Evolutionary conservation across 2,329 filamentous ascomycete genomes (phyloP).

Genomic region (Sarocladiaceae sp.): DNA sequence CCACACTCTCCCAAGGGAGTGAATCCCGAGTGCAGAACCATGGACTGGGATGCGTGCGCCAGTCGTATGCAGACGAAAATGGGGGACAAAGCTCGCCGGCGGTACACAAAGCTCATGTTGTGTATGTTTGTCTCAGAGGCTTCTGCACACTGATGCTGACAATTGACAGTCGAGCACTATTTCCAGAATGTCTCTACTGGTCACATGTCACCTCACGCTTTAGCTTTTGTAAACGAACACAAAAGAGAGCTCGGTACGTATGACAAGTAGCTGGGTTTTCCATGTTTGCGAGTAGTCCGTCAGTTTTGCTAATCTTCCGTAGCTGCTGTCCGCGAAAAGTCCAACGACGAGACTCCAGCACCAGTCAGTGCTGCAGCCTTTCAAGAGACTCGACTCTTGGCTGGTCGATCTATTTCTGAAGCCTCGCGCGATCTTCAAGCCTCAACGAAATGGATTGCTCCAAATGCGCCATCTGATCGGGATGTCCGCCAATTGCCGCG

Average conservation of each 20-base stretch:
- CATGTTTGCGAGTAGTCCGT: neutral
- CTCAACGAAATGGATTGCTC: no score
- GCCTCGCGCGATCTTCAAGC: no score
- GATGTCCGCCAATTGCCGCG: no score
- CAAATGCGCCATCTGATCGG: no score
- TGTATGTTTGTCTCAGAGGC: conserved; percentile 24
- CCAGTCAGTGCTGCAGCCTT: no score
- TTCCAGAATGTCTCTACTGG: conserved; percentile 36
- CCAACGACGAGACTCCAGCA: no score
- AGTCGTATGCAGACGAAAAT: conserved; percentile 30
- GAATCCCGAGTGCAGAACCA: conserved; percentile 12
- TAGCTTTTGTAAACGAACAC: conserved; percentile 27
- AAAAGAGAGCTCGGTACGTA: conserved; percentile 18
- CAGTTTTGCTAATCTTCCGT: neutral
- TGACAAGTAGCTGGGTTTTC: neutral
- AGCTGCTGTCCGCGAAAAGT: no score
- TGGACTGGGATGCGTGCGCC: conserved; percentile 32
- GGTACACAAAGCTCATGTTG: conserved; percentile 33
- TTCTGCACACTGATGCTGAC: conserved; percentile 9
- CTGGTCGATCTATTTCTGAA: no score
- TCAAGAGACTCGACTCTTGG: no score
- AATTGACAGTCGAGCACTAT: conserved; percentile 35
- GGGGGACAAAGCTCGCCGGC: conserved; percentile 27
- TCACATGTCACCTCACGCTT: conserved; percentile 30
- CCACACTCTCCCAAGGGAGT: conserved; percentile 29